phyloP scores from a whole-genome alignment of 2,329 filamentous ascomycete species.

The Claviceps capensis region DNA sequence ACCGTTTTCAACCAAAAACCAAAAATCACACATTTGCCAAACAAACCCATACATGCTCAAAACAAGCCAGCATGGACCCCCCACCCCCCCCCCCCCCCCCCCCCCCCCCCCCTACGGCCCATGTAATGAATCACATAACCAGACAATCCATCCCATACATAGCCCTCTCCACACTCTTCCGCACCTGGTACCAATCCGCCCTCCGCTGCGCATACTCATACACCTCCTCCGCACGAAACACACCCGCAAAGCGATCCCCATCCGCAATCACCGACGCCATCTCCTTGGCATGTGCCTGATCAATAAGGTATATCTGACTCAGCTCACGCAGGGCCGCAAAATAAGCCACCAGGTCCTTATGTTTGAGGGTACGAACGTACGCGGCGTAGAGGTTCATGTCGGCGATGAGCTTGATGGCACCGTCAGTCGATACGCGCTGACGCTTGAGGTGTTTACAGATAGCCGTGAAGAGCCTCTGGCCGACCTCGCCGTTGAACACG shows the following conservation, averaged over 20 bases:
- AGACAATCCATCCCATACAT: constrained; percentile 92
- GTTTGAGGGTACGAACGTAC: constrained; percentile 69
- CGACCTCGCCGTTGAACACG: constrained; percentile 96
- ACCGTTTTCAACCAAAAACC: too few species aligned
- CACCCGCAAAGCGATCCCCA: constrained; percentile 73
- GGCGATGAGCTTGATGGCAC: constrained; percentile 83
- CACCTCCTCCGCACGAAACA: constrained; percentile 91
- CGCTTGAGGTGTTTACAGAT: constrained; percentile 97
- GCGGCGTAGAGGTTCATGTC: constrained; percentile 92
- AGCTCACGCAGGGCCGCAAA: constrained; percentile 86
- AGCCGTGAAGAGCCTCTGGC: constrained; percentile 77
- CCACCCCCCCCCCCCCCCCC: too few species aligned
- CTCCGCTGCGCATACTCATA: constrained; percentile 92
- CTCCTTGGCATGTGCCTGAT: constrained; percentile 72
- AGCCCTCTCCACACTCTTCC: constrained; percentile 77
- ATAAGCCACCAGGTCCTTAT: constrained; percentile 74
- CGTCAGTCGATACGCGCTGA: constrained; percentile 79
- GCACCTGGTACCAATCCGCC: constrained; percentile 90
- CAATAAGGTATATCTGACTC: constrained; percentile 90
- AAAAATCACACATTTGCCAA: too few species aligned
- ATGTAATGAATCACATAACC: constrained; percentile 48
- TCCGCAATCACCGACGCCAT: constrained; percentile 93
- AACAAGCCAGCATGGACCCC: too few species aligned
- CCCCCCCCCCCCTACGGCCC: neutral
- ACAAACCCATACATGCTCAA: too few species aligned